phyloP scores from a whole-genome alignment of 192 early-diverging fungal genomes.

The Linnemannia schmuckeri region DNA sequence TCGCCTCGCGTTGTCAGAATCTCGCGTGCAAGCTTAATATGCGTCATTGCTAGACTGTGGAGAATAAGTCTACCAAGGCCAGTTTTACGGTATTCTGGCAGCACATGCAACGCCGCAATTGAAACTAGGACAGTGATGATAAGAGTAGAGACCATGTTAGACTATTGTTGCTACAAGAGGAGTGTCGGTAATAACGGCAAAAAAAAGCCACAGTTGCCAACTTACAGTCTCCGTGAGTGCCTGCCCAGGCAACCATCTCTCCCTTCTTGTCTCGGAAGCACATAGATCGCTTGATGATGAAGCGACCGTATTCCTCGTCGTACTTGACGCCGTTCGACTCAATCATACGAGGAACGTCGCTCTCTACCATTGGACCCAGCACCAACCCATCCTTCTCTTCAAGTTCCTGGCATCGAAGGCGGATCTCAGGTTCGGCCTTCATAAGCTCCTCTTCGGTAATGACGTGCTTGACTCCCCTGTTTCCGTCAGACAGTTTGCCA shows the following conservation, averaged over 20 bases:
- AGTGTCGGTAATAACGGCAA: neutral
- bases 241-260: conserved; percentile 48
- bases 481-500: neutral
- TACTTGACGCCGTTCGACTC: conserved; percentile 26
- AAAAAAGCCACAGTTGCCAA: neutral
- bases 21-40: conserved; percentile 26
- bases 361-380: conserved; percentile 28
- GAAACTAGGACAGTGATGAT: conserved; percentile 17
- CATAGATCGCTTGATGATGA: conserved; percentile 18
- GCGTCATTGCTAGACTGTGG: conserved; percentile 12
- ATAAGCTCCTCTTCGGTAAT: conserved; percentile 34
- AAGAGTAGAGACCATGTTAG: neutral
- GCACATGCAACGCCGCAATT: conserved; percentile 40
- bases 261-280: conserved; percentile 33
- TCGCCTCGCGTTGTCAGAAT: neutral
- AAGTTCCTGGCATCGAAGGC: conserved; percentile 11
- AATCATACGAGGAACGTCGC: conserved; percentile 28
- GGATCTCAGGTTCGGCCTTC: neutral
- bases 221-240: conserved; percentile 50
- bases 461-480: conserved; percentile 34
- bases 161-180: neutral
- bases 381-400: conserved; percentile 15
- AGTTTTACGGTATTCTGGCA: conserved; percentile 34
- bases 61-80: conserved; percentile 39
- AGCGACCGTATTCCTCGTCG: conserved; percentile 9